These are phyloP conservation scores for Saccharomycopsis crataegensis DNA, from an alignment of 1,139 yeast genomes.

Conservation along the genomic window DNA sequence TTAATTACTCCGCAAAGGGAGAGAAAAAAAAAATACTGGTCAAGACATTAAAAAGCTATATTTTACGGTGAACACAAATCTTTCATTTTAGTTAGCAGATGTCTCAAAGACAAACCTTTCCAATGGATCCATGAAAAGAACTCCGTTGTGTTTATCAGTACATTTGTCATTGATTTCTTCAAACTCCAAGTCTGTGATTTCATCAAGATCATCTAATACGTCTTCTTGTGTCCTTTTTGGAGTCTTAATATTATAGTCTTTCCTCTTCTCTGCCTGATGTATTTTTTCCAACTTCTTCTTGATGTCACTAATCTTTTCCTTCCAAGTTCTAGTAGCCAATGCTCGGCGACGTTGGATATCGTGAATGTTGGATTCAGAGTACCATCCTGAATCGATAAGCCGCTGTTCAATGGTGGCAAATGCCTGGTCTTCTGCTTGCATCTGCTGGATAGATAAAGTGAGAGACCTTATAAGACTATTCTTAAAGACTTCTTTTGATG, in stretches of 20 bases:
- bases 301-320: conserved; percentile 3
- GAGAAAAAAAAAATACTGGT: neutral
- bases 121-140: neutral
- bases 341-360: conserved; percentile 13
- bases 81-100: neutral
- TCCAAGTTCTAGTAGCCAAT: conserved; percentile 9
- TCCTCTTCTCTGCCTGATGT: conserved; percentile 3
- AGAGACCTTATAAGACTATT: conserved; percentile 1
- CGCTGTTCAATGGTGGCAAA: conserved; percentile 14
- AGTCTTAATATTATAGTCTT: conserved; percentile 5
- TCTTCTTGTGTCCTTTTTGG: neutral
- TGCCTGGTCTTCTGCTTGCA: conserved; percentile 14
- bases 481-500: too few relatives aligned
- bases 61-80: neutral
- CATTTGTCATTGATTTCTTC: too few relatives aligned
- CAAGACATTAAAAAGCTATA: neutral
- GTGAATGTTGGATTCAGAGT: conserved; percentile 15
- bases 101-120: conserved; percentile 9
- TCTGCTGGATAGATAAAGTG: conserved; percentile 9
- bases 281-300: conserved; percentile 6
- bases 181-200: too few relatives aligned
- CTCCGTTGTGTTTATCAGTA: too few relatives aligned
- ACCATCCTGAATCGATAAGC: conserved; percentile 19
- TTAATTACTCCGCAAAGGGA: too few relatives aligned
- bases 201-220: too few relatives aligned